Evolutionary conservation across 176 grass and related monocot species (phyloP), one percentile per base, ranked within the genome.

Genomic region (Alloteropsis semialata): DNA sequence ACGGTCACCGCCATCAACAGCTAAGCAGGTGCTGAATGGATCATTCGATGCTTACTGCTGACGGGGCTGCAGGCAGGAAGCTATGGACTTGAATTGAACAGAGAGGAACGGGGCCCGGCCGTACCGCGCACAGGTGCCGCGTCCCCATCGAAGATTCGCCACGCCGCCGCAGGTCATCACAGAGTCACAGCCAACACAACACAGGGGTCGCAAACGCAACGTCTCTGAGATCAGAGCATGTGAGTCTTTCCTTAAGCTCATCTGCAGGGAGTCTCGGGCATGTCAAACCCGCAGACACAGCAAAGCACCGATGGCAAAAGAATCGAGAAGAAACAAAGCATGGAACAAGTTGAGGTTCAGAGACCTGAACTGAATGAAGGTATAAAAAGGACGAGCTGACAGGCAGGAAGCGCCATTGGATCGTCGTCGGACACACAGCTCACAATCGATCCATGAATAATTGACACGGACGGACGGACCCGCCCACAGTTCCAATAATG

Each of bases 391-490:
- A 13, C 60, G 39, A 44, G 25, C 39, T 28, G 24, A 22, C 36
- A 29, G 11, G 10, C 34, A 16, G 11, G 17, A 24, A 16, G 65
- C 41, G 10, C 41, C 53, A 61, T 27, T 27, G 44, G 29, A 36
- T 36, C 62, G 34, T 69, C 72, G 64, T 66, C 41, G n/a, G n/a
- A 4, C n/a, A 30, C 54, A 29, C 32, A 22, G 30, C 15, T 60
- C 44, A 66, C 30, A 61, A 30, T 38, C 39, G 16, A 41, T 30
- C 67, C 78, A 71, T 66, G 83, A 90, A 82, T 86, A 73, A 90
- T 90, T 82, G 83, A 30, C 72, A 65, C 18, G 83, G 42, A 49
- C 25, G 69, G 86, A 73, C 81, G 78, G 61, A 34, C 50, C 56
- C 56, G 38, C 65, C 51, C 55, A 51, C 51, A 42, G 1, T 80